Evolutionary conservation across 306 rosid species (phyloP).

Genomic region (Inga leiocalycina): DNA sequence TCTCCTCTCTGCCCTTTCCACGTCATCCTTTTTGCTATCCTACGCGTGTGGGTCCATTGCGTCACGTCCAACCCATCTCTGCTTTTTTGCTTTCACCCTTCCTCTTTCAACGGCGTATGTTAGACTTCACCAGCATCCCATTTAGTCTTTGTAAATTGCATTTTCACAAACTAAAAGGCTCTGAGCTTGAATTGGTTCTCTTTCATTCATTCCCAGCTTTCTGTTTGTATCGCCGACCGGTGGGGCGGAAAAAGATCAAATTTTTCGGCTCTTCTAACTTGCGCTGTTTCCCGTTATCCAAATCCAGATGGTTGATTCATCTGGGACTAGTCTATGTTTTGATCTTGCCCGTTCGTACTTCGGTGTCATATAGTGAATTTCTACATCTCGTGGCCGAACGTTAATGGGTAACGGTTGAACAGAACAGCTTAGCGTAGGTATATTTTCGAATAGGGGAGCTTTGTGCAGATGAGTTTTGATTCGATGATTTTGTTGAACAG

Average conservation of each 20-base stretch:
- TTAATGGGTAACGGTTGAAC: neutral
- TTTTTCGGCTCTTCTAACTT: conserved; percentile 35
- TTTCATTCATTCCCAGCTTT: neutral
- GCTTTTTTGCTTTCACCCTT: neutral
- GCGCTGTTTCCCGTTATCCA: conserved; percentile 40
- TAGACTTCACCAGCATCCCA: neutral
- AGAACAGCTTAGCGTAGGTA: neutral
- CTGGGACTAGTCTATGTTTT: neutral
- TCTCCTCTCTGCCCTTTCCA: conserved; percentile 35
- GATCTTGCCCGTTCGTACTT: conserved; percentile 10
- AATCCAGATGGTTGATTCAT: conserved; percentile 20
- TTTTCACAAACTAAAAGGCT: neutral
- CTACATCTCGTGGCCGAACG: neutral
- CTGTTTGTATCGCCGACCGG: neutral
- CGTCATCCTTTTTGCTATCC: conserved; percentile 28
- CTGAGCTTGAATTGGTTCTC: neutral
- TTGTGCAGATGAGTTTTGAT: conserved; percentile 28
- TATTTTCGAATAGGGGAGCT: conserved; percentile 2
- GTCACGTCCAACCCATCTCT: neutral
- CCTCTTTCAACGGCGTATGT: conserved; percentile 23
- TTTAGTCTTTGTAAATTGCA: neutral
- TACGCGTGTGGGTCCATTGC: neutral
- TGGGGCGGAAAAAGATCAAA: neutral
- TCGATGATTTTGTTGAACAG: conserved; percentile 35
- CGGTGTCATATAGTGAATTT: neutral